Evolutionary conservation across 148 eudicot genomes (phyloP), one percentile per base, ranked within the genome.

Genomic region (Nepenthes gracilis): DNA sequence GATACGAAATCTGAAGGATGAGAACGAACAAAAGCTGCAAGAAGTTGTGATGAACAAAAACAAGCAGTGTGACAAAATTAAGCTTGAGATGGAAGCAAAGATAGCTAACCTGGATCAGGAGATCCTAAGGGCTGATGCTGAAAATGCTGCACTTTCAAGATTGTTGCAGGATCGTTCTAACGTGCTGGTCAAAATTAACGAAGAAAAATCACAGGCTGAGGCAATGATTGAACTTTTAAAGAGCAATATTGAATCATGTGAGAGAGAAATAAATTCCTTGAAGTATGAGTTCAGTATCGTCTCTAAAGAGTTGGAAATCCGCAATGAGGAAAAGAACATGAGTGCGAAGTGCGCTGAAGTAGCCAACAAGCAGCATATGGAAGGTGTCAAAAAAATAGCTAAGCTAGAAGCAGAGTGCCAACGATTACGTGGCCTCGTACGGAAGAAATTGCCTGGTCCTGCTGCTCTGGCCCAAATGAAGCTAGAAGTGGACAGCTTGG

Each of bases 391-490:
- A 78, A 92, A 85, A 73, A 80, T 92, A 57, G 73, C 96, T 33
- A 92, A 92, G 78, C 75, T 92, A 50, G 98, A 92, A 73, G 86
- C 94, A 2, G 98, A 92, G 67, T 92, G 98, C 70, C 98, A 92
- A 73, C 82, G 96, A 57, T 69, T 92, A 58, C 81, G 98, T 14
- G 94, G 94, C 58, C 98, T 92, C 74, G 98, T 92, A 12, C 65
- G 90, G 52, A 92, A 92, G 80, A 92, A 88, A 72, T 77, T 92
- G 67, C 98, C 98, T n/a, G 96, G 98, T 55, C 96, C 98, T 47
- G 98, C 98, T 51, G 98, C 98, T 15, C 61, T 88, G 57, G 98
- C 98, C 35, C 98, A 92, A 72, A 92, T 92, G 98, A 92, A 86
- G 78, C 75, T 83, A 35, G 98, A 92, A 78, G 98, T 92, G 49